Percentiles rank a stretch among this genome's conserved stretches.
Conservation (phyloP, 106 monocot genomes). For the Dioscorea dumetorum region DNA sequence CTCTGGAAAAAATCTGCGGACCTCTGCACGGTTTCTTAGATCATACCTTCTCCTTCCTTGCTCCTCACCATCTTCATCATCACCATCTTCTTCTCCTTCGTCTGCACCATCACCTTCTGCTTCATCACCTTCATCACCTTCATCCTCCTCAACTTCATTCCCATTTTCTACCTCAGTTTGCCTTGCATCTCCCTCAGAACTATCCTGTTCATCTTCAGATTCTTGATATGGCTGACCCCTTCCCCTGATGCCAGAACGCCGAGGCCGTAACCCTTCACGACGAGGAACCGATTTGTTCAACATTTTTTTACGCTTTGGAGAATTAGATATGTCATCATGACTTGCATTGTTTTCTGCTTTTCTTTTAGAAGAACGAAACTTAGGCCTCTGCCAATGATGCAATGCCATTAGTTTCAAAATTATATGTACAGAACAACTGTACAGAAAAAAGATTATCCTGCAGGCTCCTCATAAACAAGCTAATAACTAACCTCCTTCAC, state of each 20-base stretch:
- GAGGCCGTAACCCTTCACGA: constrained; percentile 85
- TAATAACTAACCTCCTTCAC: constrained; percentile 26
- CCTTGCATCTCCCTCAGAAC: constrained; percentile 53
- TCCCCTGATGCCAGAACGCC: constrained; percentile 37
- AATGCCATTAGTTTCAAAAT: neutral
- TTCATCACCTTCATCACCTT: constrained; percentile 55
- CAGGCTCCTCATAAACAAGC: constrained; percentile 15
- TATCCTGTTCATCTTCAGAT: constrained; percentile 71
- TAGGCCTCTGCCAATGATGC: constrained; percentile 44
- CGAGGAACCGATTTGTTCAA: constrained; percentile 45
- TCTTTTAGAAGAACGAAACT: constrained; percentile 59
- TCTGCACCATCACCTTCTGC: constrained; percentile 66
- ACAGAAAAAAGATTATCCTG: constrained; percentile 4
- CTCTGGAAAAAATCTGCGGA: constrained; percentile 66
- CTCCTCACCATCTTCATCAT: constrained; percentile 78
- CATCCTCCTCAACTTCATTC: constrained; percentile 31
- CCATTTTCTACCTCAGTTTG: constrained; percentile 35
- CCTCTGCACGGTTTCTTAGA: constrained; percentile 75
- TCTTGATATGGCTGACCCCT: constrained; percentile 44
- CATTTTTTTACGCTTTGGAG: constrained; percentile 33
- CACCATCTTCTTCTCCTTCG: constrained; percentile 69
- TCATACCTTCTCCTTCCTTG: constrained; percentile 92
- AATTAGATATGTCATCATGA: constrained; percentile 5
- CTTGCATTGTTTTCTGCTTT: constrained; percentile 21
- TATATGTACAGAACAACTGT: too few relatives aligned